A percentile compares a stretch with the other conserved stretches of the same genome.
These are phyloP conservation scores for Ophiostoma populinum DNA, from an alignment of 2,329 filamentous ascomycete genomes.

Conservation along the genomic window DNA sequence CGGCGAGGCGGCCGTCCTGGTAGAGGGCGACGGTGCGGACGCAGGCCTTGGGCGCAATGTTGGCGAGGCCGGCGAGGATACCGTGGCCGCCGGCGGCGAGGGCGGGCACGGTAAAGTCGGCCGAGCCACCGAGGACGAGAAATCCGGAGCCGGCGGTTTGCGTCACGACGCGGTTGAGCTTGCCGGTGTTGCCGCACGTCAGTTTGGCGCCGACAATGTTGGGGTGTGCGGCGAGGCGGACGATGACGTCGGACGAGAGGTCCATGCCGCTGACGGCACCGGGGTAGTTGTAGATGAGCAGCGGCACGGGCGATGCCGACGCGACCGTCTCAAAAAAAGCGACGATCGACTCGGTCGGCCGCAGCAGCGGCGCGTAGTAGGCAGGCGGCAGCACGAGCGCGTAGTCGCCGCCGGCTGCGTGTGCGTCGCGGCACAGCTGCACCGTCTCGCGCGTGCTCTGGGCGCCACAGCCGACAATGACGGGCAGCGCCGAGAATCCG, in stretches of 20 bases:
- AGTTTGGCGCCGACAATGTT: slow-evolving; percentile 55
- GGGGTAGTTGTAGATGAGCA: slow-evolving; percentile 55
- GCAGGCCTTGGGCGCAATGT: slow-evolving; percentile 52
- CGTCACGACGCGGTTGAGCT: slow-evolving; percentile 45
- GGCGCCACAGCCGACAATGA: slow-evolving; percentile 61
- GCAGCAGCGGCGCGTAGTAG: slow-evolving; percentile 56
- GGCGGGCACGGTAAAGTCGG: slow-evolving; percentile 55
- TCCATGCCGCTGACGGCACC: slow-evolving; percentile 47
- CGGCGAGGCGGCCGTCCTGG: slow-evolving; percentile 34
- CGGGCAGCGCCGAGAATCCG: slow-evolving; percentile 46
- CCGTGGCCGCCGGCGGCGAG: slow-evolving; percentile 52
- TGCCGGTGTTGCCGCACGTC: slow-evolving; percentile 54
- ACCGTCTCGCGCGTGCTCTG: slow-evolving; percentile 61
- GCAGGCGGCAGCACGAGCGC: slow-evolving; percentile 59
- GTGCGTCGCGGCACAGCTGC: slow-evolving; percentile 50
- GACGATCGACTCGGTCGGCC: slow-evolving; percentile 41
- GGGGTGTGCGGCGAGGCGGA: slow-evolving; percentile 39
- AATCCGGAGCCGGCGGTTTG: slow-evolving; percentile 34
- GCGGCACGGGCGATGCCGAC: slow-evolving; percentile 42
- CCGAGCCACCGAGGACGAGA: slow-evolving; percentile 54
- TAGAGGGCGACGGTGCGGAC: slow-evolving; percentile 44
- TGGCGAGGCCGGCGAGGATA: slow-evolving; percentile 55
- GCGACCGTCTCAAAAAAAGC: slow-evolving; percentile 51
- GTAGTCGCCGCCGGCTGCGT: slow-evolving; percentile 53
- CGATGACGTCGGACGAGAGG: slow-evolving; percentile 43